These are phyloP conservation scores for Ustilago lituana DNA, from an alignment of 1,284 basidiomycete species.

Conservation along the genomic window DNA sequence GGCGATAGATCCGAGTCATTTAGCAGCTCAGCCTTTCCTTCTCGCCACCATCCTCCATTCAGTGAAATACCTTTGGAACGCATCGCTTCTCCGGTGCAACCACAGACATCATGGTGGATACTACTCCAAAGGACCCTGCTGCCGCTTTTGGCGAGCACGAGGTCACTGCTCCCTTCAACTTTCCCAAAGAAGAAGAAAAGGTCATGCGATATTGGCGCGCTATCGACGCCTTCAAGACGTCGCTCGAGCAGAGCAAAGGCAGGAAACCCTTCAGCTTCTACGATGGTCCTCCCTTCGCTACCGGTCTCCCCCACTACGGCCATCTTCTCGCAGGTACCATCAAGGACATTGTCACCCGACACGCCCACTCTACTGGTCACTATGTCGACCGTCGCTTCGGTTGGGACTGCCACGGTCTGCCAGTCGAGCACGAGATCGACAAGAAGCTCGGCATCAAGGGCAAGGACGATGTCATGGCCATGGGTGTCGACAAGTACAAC, in stretches of 20 bases:
- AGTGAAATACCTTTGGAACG: slow-evolving; percentile 13
- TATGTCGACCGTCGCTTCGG: slow-evolving; percentile 96
- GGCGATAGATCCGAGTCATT: slow-evolving; percentile 9
- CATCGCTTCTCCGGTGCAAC: slow-evolving; percentile 9
- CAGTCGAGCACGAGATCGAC: slow-evolving; percentile 99
- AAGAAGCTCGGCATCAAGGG: slow-evolving; percentile 92
- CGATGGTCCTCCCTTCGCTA: slow-evolving; percentile 97
- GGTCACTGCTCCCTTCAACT: slow-evolving; percentile 77
- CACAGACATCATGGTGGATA: slow-evolving; percentile 29
- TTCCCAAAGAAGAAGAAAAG: slow-evolving; percentile 90
- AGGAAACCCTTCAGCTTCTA: slow-evolving; percentile 92
- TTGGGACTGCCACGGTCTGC: slow-evolving; percentile 99
- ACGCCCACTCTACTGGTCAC: slow-evolving; percentile 91
- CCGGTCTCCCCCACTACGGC: slow-evolving; percentile 95
- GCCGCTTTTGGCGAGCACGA: slow-evolving; percentile 44
- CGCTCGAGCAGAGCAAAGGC: slow-evolving; percentile 88
- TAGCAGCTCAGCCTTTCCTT: background rate
- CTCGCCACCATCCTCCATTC: slow-evolving; percentile 17
- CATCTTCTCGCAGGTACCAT: slow-evolving; percentile 76
- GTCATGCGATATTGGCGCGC: slow-evolving; percentile 92
- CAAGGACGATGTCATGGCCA: slow-evolving; percentile 89
- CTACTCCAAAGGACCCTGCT: slow-evolving; percentile 13
- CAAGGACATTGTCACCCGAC: slow-evolving; percentile 97
- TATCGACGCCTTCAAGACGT: slow-evolving; percentile 97
- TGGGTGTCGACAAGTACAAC: slow-evolving; percentile 99